Percentiles rank a stretch among this genome's conserved stretches.
Conservation (phyloP, 1,284 basidiomycete genomes). For the Meripilus lineatus region DNA sequence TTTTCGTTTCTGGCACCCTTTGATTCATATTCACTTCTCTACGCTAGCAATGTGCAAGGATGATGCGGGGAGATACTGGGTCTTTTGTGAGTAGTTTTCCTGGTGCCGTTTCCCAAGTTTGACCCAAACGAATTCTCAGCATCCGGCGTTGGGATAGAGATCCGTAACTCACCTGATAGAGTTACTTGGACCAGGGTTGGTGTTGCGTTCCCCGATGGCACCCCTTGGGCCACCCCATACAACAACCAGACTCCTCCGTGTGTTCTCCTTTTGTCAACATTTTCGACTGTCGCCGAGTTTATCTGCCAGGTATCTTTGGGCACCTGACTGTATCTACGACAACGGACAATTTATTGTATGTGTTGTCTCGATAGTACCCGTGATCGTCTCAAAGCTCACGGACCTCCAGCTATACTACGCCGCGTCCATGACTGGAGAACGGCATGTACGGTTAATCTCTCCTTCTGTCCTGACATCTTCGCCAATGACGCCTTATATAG, state of each 20-base stretch:
- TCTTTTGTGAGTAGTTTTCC: constrained; percentile 47
- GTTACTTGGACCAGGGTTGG: constrained; percentile 45
- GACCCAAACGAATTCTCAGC: constrained; percentile 24
- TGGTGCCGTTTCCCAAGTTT: no score
- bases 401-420: constrained; percentile 35
- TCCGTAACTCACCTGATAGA: constrained; percentile 47
- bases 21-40: constrained; percentile 24
- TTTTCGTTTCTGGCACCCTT: neutral
- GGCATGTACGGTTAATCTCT: neutral
- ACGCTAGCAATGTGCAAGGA: constrained; percentile 48
- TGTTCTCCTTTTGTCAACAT: neutral
- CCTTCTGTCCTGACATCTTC: neutral
- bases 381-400: neutral
- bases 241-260: constrained; percentile 22
- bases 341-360: constrained; percentile 42
- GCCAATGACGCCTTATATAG: no score
- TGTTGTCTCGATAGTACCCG: neutral
- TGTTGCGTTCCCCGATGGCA: constrained; percentile 44
- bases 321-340: constrained; percentile 46
- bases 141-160: constrained; percentile 44
- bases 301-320: constrained; percentile 42
- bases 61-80: constrained; percentile 42
- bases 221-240: constrained; percentile 45
- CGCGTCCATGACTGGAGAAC: constrained; percentile 39
- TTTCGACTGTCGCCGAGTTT: neutral